Evolutionary conservation across 768 basidiomycete species (phyloP), one percentile per base, ranked within the genome.

Genomic region (Agrocybe pediades): DNA sequence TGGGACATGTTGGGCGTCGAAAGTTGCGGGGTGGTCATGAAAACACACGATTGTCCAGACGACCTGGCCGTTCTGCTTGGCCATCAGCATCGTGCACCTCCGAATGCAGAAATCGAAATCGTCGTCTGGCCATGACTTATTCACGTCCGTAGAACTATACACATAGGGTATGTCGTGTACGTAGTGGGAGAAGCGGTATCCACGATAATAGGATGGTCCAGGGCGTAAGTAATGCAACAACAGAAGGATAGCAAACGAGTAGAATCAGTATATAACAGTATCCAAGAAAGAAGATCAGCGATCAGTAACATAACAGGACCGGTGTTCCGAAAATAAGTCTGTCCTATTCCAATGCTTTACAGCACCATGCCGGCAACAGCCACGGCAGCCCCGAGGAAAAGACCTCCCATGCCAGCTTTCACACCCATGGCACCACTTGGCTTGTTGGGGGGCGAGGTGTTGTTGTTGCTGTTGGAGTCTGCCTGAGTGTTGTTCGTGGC

Each of bases 21-120:
- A 25, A 62, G 59, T 26, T 65, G 64, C 42, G 61, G 64, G 9
- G 21, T 53, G 11, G 64, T 65, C 23, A 54, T 27, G 15, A 55
- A 44, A 21, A 58, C 57, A 41, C 29, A 11, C 2, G 56, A 55
- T 9, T 33, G 16, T 29, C n/a, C 20, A 9, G n/a, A 19, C 8
- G 23, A 44, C 9, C 3, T 20, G 19, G 41, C 17, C 41, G 15
- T n/a, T 42, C 19, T 9, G 41, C n/a, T n/a, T n/a, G 20, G 9
- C n/a, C 5, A 36, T 4, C 11, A 36, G 33, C 6, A 36, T n/a
- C n/a, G 11, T 36, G 11, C 33, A 36, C n/a, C n/a, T 50, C 24
- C 6, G 27, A 23, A 1, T 11, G 20, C 44, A 45, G 50, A 51
- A 26, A 52, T 52, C 15, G 41, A 17, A 20, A 52, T 52, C n/a